These are phyloP conservation scores for Vigna reflexopilosa DNA, from an alignment of 306 rosid genomes.

Conservation along the genomic window DNA sequence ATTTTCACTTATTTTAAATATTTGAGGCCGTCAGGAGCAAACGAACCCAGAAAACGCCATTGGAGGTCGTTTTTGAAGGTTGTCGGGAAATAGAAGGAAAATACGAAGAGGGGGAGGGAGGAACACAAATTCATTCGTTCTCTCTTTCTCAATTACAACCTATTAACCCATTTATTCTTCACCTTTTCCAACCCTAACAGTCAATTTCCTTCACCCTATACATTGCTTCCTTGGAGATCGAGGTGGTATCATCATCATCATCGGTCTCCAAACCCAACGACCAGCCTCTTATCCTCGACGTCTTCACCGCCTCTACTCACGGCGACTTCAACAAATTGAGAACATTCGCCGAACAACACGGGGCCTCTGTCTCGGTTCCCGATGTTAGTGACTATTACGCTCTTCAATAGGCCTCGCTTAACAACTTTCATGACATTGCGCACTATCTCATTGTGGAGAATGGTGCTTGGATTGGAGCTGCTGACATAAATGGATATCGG, in stretches of 20 bases:
- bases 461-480: no score
- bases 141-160: slow-evolving; percentile 9
- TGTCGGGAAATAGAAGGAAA: not conserved
- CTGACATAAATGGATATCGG: no score
- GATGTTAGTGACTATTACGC: slow-evolving; percentile 76
- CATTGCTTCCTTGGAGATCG: slow-evolving; percentile 90
- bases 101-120: not conserved
- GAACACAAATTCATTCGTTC: not conserved
- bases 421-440: slow-evolving; percentile 70
- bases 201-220: not conserved
- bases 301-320: slow-evolving; percentile 74
- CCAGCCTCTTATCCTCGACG: slow-evolving; percentile 59
- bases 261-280: slow-evolving; percentile 63
- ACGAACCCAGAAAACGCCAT: no score
- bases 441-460: slow-evolving; percentile 52
- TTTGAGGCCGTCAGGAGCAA: no score
- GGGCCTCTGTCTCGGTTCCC: slow-evolving; percentile 69
- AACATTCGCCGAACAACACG: slow-evolving; percentile 78
- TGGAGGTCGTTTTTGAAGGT: no score
- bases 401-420: slow-evolving; percentile 89
- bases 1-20: no score
- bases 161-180: not conserved
- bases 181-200: slow-evolving; percentile 37
- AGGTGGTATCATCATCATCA: slow-evolving; percentile 69
- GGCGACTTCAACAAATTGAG: slow-evolving; percentile 81